phyloP scores from a whole-genome alignment of 306 rosid genomes.

The Lathyrus sativus region DNA sequence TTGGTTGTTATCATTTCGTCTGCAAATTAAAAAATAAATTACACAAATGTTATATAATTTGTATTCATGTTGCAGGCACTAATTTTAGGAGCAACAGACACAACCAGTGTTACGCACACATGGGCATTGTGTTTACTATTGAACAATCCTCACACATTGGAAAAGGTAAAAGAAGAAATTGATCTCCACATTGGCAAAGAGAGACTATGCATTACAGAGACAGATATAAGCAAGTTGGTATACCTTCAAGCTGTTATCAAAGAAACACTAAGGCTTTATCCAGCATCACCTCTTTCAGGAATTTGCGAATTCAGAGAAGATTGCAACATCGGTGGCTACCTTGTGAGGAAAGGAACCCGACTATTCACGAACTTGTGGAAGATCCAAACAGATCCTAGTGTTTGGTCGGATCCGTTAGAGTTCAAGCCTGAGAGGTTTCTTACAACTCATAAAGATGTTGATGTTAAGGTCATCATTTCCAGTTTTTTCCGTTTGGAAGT shows the following conservation, averaged over 20 bases:
- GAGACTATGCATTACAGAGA: neutral
- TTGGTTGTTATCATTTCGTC: neutral
- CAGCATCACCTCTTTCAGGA: constrained; percentile 20
- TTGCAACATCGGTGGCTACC: constrained; percentile 8
- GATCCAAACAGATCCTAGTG: constrained; percentile 36
- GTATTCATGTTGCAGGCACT: constrained; percentile 9
- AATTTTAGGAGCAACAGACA: constrained; percentile 34
- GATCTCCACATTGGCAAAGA: constrained; percentile 30
- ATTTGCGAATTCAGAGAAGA: constrained; percentile 33
- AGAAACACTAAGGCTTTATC: constrained; percentile 31
- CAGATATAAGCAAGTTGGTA: constrained; percentile 25
- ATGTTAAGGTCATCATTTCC: constrained; percentile 21
- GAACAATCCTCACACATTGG: constrained; percentile 11
- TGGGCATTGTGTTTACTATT: constrained; percentile 29
- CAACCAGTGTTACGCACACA: constrained; percentile 17
- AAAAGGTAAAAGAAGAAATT: constrained; percentile 32
- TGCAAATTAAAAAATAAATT: no score
- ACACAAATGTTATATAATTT: neutral
- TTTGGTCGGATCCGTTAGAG: constrained; percentile 34
- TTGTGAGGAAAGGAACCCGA: constrained; percentile 30
- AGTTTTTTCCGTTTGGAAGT: constrained; percentile 32
- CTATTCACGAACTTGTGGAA: constrained; percentile 31
- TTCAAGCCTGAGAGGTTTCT: constrained; percentile 36
- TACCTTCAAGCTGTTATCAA: constrained; percentile 33
- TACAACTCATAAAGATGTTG: constrained; percentile 32